Percentiles rank a stretch among this genome's conserved stretches.
These are phyloP conservation scores for Pulicaria dysenterica DNA, from an alignment of 129 eudicot genomes.

Conservation along the genomic window DNA sequence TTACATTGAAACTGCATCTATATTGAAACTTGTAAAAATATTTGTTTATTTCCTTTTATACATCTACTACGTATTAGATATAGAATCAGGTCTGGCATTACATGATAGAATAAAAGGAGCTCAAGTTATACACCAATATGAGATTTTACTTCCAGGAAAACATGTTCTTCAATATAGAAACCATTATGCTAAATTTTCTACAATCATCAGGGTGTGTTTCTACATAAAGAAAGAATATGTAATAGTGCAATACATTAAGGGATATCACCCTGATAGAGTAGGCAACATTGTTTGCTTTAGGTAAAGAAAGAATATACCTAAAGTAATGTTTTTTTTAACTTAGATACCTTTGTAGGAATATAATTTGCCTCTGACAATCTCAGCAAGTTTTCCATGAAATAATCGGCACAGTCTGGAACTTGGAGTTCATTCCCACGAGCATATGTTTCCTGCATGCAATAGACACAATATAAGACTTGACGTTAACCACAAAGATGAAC, in stretches of 20 bases:
- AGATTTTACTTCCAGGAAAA: no score
- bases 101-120: no score
- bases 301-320: conserved; percentile 5
- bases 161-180: conserved; percentile 5
- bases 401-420: conserved; percentile 93
- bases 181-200: conserved; percentile 7
- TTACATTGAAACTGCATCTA: no score
- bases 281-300: conserved; percentile 17
- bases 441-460: conserved; percentile 71
- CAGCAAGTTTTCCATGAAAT: conserved; percentile 86
- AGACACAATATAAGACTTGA: conserved; percentile 24
- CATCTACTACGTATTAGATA: no score
- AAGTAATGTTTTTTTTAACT: not conserved
- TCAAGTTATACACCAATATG: no score
- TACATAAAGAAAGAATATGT: not conserved
- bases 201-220: not conserved
- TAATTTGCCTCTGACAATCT: conserved; percentile 77
- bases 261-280: conserved; percentile 15
- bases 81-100: no score
- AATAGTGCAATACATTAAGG: not conserved
- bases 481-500: conserved; percentile 16
- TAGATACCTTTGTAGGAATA: conserved; percentile 87
- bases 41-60: conserved; percentile 3
- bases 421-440: conserved; percentile 92
- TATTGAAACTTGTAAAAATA: not conserved